Percentiles rank a stretch among this genome's conserved stretches.
These are phyloP conservation scores for Arthroderma sp. DNA, from an alignment of 2,329 filamentous ascomycete genomes.

Conservation along the genomic window DNA sequence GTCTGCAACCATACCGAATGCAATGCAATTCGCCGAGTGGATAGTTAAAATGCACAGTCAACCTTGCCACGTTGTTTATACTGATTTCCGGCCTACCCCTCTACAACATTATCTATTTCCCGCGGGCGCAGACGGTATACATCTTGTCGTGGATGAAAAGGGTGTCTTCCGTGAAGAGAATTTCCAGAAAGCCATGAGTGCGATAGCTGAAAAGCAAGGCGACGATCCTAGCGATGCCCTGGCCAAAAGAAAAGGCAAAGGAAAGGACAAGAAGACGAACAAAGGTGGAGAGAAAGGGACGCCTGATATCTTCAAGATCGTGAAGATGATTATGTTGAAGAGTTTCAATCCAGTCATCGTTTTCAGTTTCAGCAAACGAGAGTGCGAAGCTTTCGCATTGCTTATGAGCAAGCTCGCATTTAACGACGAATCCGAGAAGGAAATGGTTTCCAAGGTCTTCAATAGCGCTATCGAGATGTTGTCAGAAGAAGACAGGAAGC, in stretches of 20 bases:
- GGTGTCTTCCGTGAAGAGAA: slow-evolving; percentile 93
- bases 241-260: slow-evolving; percentile 71
- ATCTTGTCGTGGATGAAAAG: slow-evolving; percentile 92
- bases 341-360: slow-evolving; percentile 97
- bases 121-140: slow-evolving; percentile 79
- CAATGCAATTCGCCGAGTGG: slow-evolving; percentile 99
- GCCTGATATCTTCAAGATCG: slow-evolving; percentile 90
- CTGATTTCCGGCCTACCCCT: slow-evolving; percentile 91
- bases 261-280: slow-evolving; percentile 82
- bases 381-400: slow-evolving; percentile 82
- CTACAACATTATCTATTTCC: slow-evolving; percentile 98
- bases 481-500: slow-evolving; percentile 74
- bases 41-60: slow-evolving; percentile 96
- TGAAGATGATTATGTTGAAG: slow-evolving; percentile 97
- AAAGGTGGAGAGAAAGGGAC: slow-evolving; percentile 65
- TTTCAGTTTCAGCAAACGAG: slow-evolving; percentile 97
- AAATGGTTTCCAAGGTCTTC: slow-evolving; percentile 89
- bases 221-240: slow-evolving; percentile 67
- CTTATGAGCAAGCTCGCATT: slow-evolving; percentile 78
- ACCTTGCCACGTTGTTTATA: slow-evolving; percentile 97
- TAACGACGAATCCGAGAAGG: slow-evolving; percentile 92
- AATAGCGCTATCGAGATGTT: slow-evolving; percentile 83
- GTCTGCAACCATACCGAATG: slow-evolving; percentile 95
- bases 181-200: slow-evolving; percentile 88
- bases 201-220: slow-evolving; percentile 77